Percentiles rank a stretch among this genome's conserved stretches.
Conservation (phyloP, 257 asterid species). For the Nicotiana knightiana region DNA sequence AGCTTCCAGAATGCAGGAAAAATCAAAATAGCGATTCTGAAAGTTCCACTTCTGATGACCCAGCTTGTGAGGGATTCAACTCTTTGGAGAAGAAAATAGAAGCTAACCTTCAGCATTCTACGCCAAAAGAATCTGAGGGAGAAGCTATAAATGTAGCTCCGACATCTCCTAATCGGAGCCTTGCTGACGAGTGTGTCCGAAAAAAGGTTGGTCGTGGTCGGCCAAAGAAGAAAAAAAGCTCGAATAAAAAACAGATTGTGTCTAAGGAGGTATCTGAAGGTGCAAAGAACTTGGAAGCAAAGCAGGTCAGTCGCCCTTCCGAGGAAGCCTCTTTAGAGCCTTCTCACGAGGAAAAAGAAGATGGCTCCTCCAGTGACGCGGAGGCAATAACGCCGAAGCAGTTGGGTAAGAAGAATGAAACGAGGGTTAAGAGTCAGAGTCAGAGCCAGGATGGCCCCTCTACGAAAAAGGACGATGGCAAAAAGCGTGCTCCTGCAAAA, state of each 20-base stretch:
- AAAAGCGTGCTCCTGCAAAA: slow-evolving; percentile 49
- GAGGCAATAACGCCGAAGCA: slow-evolving; percentile 32
- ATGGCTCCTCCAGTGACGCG: slow-evolving; percentile 45
- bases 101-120: slow-evolving; percentile 24
- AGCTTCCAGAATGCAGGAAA: slow-evolving; percentile 28
- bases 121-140: slow-evolving; percentile 38
- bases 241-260: slow-evolving; percentile 29
- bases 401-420: slow-evolving; percentile 24
- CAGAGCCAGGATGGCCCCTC: slow-evolving; percentile 28
- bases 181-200: slow-evolving; percentile 35
- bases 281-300: slow-evolving; percentile 31
- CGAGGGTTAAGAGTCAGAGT: not conserved
- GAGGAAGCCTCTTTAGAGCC: slow-evolving; percentile 24
- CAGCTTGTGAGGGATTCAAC: slow-evolving; percentile 32
- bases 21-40: slow-evolving; percentile 26
- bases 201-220: slow-evolving; percentile 16
- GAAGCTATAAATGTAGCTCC: slow-evolving; percentile 43
- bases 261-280: slow-evolving; percentile 47
- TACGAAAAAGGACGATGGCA: slow-evolving; percentile 29
- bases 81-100: slow-evolving; percentile 37
- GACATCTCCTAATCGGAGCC: slow-evolving; percentile 40
- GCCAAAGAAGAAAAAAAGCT: slow-evolving; percentile 29
- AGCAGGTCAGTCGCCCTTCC: slow-evolving; percentile 18
- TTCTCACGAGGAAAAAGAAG: slow-evolving; percentile 36
- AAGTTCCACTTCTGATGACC: slow-evolving; percentile 32